Percentiles rank a stretch among this genome's conserved stretches.
phyloP scores from a whole-genome alignment of 169 alveolate species.

The Perkinsus chesapeaki region DNA sequence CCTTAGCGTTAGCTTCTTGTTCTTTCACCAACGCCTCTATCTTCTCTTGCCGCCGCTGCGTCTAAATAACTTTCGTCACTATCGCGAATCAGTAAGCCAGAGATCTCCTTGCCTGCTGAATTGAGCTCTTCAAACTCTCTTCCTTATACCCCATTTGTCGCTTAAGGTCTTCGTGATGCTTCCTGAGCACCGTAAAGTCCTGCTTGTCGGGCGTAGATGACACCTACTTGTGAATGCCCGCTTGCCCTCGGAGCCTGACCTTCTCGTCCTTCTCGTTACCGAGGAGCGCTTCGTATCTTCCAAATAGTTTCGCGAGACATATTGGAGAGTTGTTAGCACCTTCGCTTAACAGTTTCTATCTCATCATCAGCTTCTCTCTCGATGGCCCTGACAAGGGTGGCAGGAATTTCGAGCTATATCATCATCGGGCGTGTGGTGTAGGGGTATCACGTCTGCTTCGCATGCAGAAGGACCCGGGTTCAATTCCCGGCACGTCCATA shows the following conservation, averaged over 20 bases:
- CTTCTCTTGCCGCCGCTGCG: constrained; percentile 28
- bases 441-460: neutral
- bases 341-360: neutral
- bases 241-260: constrained; percentile 40
- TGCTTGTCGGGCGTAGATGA: neutral
- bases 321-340: too few species aligned
- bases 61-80: too few species aligned
- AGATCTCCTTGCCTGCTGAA: neutral
- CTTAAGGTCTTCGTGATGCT: constrained; percentile 32
- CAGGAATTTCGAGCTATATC: neutral
- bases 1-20: constrained; percentile 49
- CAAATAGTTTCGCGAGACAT: too few species aligned
- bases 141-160: constrained; percentile 11
- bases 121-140: constrained; percentile 29
- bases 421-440: neutral
- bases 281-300: neutral
- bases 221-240: constrained; percentile 30
- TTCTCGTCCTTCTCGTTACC: constrained; percentile 34
- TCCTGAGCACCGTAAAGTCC: neutral
- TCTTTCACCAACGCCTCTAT: constrained; percentile 43
- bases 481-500: neutral
- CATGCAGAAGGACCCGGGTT: neutral
- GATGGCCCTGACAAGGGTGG: neutral
- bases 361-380: neutral
- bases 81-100: too few species aligned